Evolutionary conservation across 805 yeast genomes (phyloP).

Genomic region (Zygoascus ofunaensis): DNA sequence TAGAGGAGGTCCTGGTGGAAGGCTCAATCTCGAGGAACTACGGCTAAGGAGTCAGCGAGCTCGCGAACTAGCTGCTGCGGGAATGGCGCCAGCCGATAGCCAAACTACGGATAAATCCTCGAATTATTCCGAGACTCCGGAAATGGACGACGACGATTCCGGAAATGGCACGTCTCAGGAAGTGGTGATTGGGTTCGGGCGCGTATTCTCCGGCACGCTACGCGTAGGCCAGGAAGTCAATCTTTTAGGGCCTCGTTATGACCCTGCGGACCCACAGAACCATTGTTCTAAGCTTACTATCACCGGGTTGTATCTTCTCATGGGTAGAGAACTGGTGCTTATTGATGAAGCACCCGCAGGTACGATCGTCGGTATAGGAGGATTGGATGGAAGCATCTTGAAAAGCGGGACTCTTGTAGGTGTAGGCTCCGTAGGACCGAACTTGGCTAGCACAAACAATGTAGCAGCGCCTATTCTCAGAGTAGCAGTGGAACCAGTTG

Average conservation of each 20-base stretch:
- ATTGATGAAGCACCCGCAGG: conserved; percentile 86
- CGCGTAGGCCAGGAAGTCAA: conserved; percentile 64
- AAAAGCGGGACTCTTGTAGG: conserved; percentile 79
- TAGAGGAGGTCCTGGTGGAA: conserved; percentile 7
- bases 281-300: conserved; percentile 50
- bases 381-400: conserved; percentile 70
- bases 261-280: conserved; percentile 52
- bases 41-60: conserved; percentile 17
- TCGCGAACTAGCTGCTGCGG: conserved; percentile 17
- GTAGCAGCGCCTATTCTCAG: conserved; percentile 86
- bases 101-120: conserved; percentile 37
- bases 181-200: conserved; percentile 74
- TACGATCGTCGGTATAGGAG: conserved; percentile 88
- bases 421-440: conserved; percentile 51
- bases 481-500: conserved; percentile 91
- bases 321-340: conserved; percentile 86
- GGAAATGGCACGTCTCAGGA: conserved; percentile 40
- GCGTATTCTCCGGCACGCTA: conserved; percentile 81
- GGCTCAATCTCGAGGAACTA: conserved; percentile 15
- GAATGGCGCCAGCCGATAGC: conserved; percentile 24
- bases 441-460: conserved; percentile 64
- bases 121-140: conserved; percentile 22
- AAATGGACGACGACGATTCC: conserved; percentile 45
- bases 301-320: conserved; percentile 64
- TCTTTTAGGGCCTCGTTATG: conserved; percentile 80